Percentiles rank a stretch among this genome's conserved stretches.
phyloP scores from a whole-genome alignment of 345 rosid genomes.

The Lepidium sativum region DNA sequence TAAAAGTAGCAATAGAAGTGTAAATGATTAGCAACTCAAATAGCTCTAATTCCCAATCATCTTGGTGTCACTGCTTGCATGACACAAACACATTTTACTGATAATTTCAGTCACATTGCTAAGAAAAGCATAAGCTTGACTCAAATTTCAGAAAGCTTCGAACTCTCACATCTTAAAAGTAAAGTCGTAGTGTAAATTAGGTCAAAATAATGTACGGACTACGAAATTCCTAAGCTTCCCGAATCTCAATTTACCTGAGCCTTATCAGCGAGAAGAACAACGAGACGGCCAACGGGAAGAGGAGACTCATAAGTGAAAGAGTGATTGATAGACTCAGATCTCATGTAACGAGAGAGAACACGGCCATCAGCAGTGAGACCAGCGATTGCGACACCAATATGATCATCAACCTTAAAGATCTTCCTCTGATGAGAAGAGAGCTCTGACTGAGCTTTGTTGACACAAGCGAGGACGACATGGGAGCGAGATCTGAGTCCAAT shows the following conservation, averaged over 20 bases:
- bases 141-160: neutral
- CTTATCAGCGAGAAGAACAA: too few species aligned
- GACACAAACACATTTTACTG: neutral
- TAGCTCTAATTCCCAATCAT: neutral
- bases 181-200: neutral
- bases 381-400: slow-evolving; percentile 89
- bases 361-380: slow-evolving; percentile 97
- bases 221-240: neutral
- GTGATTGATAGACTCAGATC: slow-evolving; percentile 86
- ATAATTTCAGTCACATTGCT: neutral
- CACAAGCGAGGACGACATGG: slow-evolving; percentile 80
- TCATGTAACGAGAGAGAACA: slow-evolving; percentile 87
- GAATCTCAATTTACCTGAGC: slow-evolving; percentile 54
- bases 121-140: neutral
- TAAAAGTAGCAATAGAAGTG: too few species aligned
- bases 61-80: neutral
- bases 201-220: neutral
- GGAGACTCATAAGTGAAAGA: slow-evolving; percentile 79
- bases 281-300: slow-evolving; percentile 89
- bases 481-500: slow-evolving; percentile 97
- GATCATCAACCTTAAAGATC: slow-evolving; percentile 96
- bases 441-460: slow-evolving; percentile 86
- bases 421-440: slow-evolving; percentile 91
- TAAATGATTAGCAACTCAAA: too few species aligned
- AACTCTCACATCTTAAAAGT: neutral